Evolutionary conservation across 2,329 filamentous ascomycete species (phyloP).

Genomic region (Tolypocladium ovalisporum): DNA sequence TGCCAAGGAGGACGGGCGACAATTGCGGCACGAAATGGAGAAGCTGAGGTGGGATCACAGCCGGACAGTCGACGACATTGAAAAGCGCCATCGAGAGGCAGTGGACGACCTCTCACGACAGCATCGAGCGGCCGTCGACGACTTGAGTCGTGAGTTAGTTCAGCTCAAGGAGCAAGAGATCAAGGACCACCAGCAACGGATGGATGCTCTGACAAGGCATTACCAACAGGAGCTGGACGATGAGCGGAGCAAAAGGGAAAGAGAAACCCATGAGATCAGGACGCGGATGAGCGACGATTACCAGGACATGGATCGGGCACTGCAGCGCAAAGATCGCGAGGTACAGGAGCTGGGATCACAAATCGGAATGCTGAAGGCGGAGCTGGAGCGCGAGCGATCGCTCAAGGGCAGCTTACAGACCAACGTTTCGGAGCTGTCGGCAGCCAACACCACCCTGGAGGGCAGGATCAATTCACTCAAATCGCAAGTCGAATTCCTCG

Average conservation of each 20-base stretch:
- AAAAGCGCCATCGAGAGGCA: conserved; percentile 22
- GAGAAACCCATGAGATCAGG: conserved; percentile 57
- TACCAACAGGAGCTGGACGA: conserved; percentile 56
- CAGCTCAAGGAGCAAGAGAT: conserved; percentile 31
- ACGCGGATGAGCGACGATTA: conserved; percentile 39
- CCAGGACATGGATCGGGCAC: conserved; percentile 33
- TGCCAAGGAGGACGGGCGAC: conserved; percentile 23
- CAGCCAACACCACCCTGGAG: conserved; percentile 57
- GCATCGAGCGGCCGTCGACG: conserved; percentile 20
- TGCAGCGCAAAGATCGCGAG: conserved; percentile 44
- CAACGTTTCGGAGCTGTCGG: conserved; percentile 46
- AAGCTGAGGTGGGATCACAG: conserved; percentile 23
- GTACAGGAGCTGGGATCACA: conserved; percentile 34
- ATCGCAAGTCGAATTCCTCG: conserved; percentile 78
- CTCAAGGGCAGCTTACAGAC: conserved; percentile 43
- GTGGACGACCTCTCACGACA: conserved; percentile 24
- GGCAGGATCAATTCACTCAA: conserved; percentile 64
- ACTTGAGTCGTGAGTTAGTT: conserved; percentile 33
- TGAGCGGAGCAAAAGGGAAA: conserved; percentile 44
- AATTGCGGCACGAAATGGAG: conserved; percentile 23
- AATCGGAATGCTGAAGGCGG: conserved; percentile 33
- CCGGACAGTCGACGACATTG: conserved; percentile 43
- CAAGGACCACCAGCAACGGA: conserved; percentile 54
- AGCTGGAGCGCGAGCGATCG: conserved; percentile 52
- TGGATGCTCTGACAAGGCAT: conserved; percentile 52